These are phyloP conservation scores for Colletotrichum lini DNA, from an alignment of 2,329 filamentous ascomycete species.

Conservation along the genomic window DNA sequence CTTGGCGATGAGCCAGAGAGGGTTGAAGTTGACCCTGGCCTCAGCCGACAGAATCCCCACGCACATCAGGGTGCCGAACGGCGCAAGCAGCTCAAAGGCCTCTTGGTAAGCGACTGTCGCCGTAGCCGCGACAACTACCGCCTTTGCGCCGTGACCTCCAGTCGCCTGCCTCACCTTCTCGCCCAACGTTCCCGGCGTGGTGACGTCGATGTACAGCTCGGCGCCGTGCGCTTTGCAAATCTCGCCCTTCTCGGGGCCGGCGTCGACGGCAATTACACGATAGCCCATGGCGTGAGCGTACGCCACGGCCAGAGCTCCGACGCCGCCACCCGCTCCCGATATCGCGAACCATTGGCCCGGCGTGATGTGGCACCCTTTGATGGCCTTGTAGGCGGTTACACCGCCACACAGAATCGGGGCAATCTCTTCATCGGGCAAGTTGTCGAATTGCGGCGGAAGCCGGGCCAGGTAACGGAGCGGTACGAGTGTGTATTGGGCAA, in stretches of 20 bases:
- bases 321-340: slow-evolving; percentile 56
- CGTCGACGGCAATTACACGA: slow-evolving; percentile 56
- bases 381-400: slow-evolving; percentile 59
- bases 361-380: slow-evolving; percentile 50
- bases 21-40: slow-evolving; percentile 49
- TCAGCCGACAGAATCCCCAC: slow-evolving; percentile 53
- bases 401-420: slow-evolving; percentile 60
- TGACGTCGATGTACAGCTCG: slow-evolving; percentile 56
- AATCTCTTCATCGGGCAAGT: slow-evolving; percentile 51
- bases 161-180: slow-evolving; percentile 48
- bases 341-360: slow-evolving; percentile 56
- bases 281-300: slow-evolving; percentile 60
- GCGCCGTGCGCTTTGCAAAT: slow-evolving; percentile 52
- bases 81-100: slow-evolving; percentile 52
- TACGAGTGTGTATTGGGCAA: slow-evolving; percentile 55
- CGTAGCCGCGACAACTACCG: slow-evolving; percentile 52
- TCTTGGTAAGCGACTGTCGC: slow-evolving; percentile 52
- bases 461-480: slow-evolving; percentile 52
- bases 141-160: slow-evolving; percentile 44
- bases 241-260: slow-evolving; percentile 49
- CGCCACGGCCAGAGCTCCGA: slow-evolving; percentile 56
- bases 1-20: slow-evolving; percentile 52
- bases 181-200: slow-evolving; percentile 42
- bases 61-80: slow-evolving; percentile 57
- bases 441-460: slow-evolving; percentile 49